Conservation (phyloP, 2,329 filamentous ascomycete genomes). For the Arthroderma uncinatum region DNA sequence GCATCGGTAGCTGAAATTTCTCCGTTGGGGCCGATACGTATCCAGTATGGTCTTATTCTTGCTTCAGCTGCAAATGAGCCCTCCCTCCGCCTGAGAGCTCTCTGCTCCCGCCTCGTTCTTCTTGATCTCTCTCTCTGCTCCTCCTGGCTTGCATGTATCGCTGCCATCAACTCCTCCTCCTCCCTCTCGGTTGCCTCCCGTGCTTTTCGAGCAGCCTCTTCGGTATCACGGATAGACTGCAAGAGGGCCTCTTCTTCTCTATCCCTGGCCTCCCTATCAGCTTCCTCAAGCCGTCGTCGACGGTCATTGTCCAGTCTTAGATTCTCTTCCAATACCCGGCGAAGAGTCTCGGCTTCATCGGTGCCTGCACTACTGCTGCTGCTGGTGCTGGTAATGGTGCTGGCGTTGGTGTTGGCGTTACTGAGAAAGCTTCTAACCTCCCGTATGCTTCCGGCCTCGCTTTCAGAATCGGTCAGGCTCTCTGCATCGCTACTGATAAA, state of each 20-base stretch:
- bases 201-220: background rate
- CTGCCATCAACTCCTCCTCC: constrained; percentile 4
- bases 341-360: constrained; percentile 12
- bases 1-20: too few species aligned
- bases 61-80: constrained; percentile 8
- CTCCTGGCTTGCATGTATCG: background rate
- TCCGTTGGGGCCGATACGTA: too few species aligned
- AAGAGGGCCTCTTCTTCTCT: background rate
- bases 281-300: background rate
- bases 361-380: background rate
- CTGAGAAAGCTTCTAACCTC: background rate
- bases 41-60: too few species aligned
- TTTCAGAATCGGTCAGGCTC: background rate
- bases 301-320: background rate
- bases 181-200: constrained; percentile 7
- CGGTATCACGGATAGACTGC: background rate
- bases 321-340: constrained; percentile 1
- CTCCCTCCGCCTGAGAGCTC: constrained; percentile 9
- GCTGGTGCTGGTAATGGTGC: background rate
- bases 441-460: background rate
- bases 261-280: background rate
- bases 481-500: background rate
- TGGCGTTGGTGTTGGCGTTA: background rate
- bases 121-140: background rate
- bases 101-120: constrained; percentile 4